Evolutionary conservation across 208 protist genomes (phyloP).

Genomic region (Leishmania gerbilli): DNA sequence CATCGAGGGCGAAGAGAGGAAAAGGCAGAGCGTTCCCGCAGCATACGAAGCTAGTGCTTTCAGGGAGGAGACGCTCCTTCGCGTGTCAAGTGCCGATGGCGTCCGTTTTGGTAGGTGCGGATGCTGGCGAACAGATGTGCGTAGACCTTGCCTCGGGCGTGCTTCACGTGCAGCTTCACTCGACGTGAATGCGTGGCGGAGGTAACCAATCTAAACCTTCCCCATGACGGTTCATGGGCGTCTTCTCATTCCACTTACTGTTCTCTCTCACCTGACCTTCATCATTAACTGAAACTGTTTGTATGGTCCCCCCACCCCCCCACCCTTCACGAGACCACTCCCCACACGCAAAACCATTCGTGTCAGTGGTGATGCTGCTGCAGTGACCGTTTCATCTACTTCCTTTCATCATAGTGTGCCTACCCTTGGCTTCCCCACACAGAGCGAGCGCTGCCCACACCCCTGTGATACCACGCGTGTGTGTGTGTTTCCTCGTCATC

Average conservation of each 20-base stretch:
- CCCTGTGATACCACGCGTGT: not conserved
- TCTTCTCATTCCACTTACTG: not conserved
- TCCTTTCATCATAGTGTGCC: not conserved
- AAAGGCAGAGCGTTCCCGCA: not conserved
- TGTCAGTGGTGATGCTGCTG: not conserved
- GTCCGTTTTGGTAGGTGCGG: not conserved
- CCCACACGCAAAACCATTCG: not conserved
- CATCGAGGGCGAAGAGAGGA: not conserved
- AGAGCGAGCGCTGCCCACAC: not conserved
- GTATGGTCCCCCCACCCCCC: not conserved
- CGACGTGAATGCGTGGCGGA: not conserved
- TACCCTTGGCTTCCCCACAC: not conserved
- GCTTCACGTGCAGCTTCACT: not conserved
- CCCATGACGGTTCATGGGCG: not conserved
- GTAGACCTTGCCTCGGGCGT: not conserved
- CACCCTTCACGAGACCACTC: not conserved
- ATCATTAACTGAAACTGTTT: not conserved
- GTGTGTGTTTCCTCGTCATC: too few relatives aligned
- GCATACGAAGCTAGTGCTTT: not conserved
- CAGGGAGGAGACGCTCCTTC: not conserved
- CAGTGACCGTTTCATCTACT: not conserved
- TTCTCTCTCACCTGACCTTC: not conserved
- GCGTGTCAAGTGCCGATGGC: too few relatives aligned
- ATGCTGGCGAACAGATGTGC: not conserved
- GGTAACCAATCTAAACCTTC: not conserved